Base-by-base conservation (phyloP, 257 asterid genomes). In the Nicotiana sylvestris region DNA sequence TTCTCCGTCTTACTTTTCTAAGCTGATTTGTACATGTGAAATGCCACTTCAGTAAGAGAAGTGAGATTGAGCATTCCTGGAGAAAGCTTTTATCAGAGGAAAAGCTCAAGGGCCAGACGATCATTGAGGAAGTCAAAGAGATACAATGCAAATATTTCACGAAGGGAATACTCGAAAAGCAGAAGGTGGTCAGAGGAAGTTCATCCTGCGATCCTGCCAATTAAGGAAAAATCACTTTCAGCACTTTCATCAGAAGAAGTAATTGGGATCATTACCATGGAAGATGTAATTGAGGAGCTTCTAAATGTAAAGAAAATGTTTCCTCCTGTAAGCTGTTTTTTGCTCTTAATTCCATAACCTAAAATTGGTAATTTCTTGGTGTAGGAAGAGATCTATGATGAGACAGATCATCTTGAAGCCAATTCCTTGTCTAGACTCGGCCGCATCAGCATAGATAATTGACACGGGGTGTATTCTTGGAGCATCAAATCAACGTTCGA, bases 211-310 rank as follows among this genome's bases (percentile, higher is more conserved):
- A 74, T 87, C 66, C 76, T 87, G 80, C 68, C 84, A 69, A 11
- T 83, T 25, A 69, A 77, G 51, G 83, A 81, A 21, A 87, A 81
- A 39, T 82, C 88, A 32, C 82, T 85, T 17, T 62, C 77, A 74
- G 33, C 83, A 4, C 83, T 12, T 33, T 32, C 84, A 7, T 43
- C 43, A 5, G 86, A 78, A 58, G 86, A 85, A 77, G 81, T 87
- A 3, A 83, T 87, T 18, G 88, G 90, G 30, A 78, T 87, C 49
- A 87, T 87, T 49, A 87, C 90, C 27, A 81, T 87, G 90, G 90
- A 87, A 87, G 90, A 87, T 83, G 85, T 87, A 77, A 87, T 87
- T 27, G 87, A 85, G 80, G 81, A 87, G 81, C 86, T 87, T 60
- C 72, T 80, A 62, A 80, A 80, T 62, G 83, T 80, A 83, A 65